Evolutionary conservation across 495 filamentous ascomycete species (phyloP).

Genomic region (Podospora anserina): DNA sequence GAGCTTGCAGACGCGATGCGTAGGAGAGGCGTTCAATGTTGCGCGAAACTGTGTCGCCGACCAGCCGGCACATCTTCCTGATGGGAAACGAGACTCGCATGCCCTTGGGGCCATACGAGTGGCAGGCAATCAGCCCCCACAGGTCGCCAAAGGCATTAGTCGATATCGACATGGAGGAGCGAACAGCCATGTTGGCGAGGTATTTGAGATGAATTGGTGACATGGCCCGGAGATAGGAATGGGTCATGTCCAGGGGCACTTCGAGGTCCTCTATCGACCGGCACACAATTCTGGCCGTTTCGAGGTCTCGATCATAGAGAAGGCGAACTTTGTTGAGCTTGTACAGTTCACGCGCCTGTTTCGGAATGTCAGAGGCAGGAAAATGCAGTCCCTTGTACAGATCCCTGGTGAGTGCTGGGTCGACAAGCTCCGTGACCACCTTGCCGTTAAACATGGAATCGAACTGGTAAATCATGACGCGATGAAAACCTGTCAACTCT

Average conservation of each 20-base stretch:
- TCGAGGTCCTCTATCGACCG: constrained; percentile 72
- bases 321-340: constrained; percentile 76
- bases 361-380: constrained; percentile 86
- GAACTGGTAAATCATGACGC: constrained; percentile 93
- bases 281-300: constrained; percentile 80
- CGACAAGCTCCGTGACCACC: constrained; percentile 84
- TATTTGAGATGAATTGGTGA: constrained; percentile 90
- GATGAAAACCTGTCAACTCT: constrained; percentile 88
- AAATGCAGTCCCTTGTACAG: constrained; percentile 89
- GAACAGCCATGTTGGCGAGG: constrained; percentile 82
- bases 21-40: constrained; percentile 91
- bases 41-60: constrained; percentile 81
- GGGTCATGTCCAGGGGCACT: constrained; percentile 76
- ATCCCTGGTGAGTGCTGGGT: constrained; percentile 75
- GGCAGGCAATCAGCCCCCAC: constrained; percentile 89
- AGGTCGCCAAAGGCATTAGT: constrained; percentile 80
- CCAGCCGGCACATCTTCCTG: constrained; percentile 88
- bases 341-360: constrained; percentile 78
- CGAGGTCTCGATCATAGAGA: constrained; percentile 71
- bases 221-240: constrained; percentile 84
- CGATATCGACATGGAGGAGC: constrained; percentile 92
- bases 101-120: constrained; percentile 71
- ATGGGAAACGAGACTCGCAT: constrained; percentile 92
- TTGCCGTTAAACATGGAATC: constrained; percentile 77
- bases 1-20: constrained; percentile 74